These are phyloP conservation scores for Cyclotella cryptica DNA, from an alignment of 108 stramenopile species.

Conservation along the genomic window DNA sequence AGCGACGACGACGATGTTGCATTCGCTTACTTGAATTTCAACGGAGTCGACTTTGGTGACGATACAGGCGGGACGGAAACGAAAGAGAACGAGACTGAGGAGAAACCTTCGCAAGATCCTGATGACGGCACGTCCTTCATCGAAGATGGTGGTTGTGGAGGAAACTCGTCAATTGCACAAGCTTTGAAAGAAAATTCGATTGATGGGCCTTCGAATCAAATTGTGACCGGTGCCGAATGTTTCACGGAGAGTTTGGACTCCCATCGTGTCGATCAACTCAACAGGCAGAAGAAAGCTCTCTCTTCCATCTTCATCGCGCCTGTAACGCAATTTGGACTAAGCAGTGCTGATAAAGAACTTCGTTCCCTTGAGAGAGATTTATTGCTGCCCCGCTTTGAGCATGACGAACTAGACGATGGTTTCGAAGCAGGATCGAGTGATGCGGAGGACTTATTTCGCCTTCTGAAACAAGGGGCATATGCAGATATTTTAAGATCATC, in stretches of 20 bases:
- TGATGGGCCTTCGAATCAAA: not conserved
- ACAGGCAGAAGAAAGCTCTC: not conserved
- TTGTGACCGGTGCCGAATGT: too few species aligned
- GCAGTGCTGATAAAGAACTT: constrained; percentile 6
- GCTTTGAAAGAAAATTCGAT: not conserved
- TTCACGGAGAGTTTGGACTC: too few species aligned
- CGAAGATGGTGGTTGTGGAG: not conserved
- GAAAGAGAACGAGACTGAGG: not conserved
- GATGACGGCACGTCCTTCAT: not conserved
- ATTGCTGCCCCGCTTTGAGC: constrained; percentile 25
- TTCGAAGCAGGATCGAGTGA: constrained; percentile 8
- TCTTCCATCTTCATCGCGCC: constrained; percentile 25
- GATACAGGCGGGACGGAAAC: not conserved
- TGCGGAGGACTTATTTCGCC: constrained; percentile 28
- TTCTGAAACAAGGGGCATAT: constrained; percentile 60
- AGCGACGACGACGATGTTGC: constrained; percentile 60
- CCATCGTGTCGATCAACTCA: not conserved
- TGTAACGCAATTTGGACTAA: constrained; percentile 19
- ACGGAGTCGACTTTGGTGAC: constrained; percentile 78
- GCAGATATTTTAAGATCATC: constrained; percentile 58
- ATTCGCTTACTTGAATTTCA: constrained; percentile 67
- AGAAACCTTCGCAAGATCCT: not conserved
- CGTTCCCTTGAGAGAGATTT: constrained; percentile 33
- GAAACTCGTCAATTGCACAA: not conserved
- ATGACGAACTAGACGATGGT: not conserved